Evolutionary conservation across 345 rosid genomes (phyloP), one percentile per base, ranked within the genome.

Genomic region (Populus deltoides): DNA sequence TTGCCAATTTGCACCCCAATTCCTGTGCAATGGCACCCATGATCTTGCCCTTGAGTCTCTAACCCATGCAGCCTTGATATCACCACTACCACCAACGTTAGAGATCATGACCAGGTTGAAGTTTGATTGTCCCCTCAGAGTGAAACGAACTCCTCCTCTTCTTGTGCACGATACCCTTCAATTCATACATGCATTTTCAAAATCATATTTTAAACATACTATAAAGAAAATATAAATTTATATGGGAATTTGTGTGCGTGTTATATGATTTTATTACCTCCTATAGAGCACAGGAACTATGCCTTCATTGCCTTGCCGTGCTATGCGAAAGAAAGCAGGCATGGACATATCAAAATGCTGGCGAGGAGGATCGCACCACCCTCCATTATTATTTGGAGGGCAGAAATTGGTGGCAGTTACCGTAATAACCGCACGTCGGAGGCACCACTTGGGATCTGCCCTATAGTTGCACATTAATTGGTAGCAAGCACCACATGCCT

Each of bases 1-100:
- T 36, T 91, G 93, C 98, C 98, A 93, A 71, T 92, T 90, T 0
- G 91, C 97, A 20, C 98, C 94, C 93, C 93, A 90, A 36, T 92
- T 92, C 62, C 97, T 81, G 17, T 85, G 83, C 92, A 93, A 75
- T 39, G 87, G 72, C 71, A 79, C 33, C 97, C 97, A 92, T 66
- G 83, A 78, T 77, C 85, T 87, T 39, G 82, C 81, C 68, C 80
- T 85, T 1, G 91, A 89, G 0, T 92, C 92, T 76, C 94, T 86
- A n/a, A 92, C 82, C 89, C 91, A 91, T 15, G 87, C 93, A 10
- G 88, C 86, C 84, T 65, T 90, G 71, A 92, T 87, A 72, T 86
- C 87, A 4, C 97, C 97, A 27, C 91, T 81, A 22, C 94, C 92
- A 0, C 94, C 97, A 25, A 92, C 89, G 82, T 92, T 93, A 7